Conservation (phyloP, 1,284 basidiomycete species). For the Moesziomyces sp. region DNA sequence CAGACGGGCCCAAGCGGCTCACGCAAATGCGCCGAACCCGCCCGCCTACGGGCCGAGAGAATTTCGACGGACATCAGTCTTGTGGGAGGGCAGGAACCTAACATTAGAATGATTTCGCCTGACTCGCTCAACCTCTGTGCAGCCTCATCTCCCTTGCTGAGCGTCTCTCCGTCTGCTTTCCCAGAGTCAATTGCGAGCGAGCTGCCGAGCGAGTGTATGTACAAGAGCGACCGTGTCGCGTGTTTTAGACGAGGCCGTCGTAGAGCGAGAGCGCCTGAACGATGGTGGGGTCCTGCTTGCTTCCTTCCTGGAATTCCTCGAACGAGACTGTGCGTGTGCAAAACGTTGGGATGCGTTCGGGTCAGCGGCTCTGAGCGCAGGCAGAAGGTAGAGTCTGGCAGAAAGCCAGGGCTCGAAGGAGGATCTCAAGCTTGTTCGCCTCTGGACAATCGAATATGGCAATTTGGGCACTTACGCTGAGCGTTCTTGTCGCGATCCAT, state of each 20-base stretch:
- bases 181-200: constrained; percentile 3
- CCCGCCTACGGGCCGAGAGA: constrained; percentile 29
- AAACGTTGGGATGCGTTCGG: neutral
- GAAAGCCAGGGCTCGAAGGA: neutral
- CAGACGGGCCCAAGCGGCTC: constrained; percentile 13
- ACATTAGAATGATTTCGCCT: too few relatives aligned
- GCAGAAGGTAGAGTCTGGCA: neutral
- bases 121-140: too few relatives aligned
- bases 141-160: too few relatives aligned
- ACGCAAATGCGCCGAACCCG: too few relatives aligned
- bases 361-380: neutral
- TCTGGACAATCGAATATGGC: too few relatives aligned
- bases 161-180: neutral
- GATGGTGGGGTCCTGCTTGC: constrained; percentile 66
- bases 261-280: constrained; percentile 65
- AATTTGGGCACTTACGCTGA: constrained; percentile 47
- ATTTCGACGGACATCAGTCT: too few relatives aligned
- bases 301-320: constrained; percentile 67
- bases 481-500: constrained; percentile 68
- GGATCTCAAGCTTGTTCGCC: too few relatives aligned
- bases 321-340: constrained; percentile 54
- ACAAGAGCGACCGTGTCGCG: neutral
- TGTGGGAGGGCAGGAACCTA: too few relatives aligned
- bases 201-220: constrained; percentile 3
- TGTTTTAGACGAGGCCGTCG: constrained; percentile 51